Evolutionary conservation across 768 basidiomycete species (phyloP).

Genomic region (Boletus sp.): DNA sequence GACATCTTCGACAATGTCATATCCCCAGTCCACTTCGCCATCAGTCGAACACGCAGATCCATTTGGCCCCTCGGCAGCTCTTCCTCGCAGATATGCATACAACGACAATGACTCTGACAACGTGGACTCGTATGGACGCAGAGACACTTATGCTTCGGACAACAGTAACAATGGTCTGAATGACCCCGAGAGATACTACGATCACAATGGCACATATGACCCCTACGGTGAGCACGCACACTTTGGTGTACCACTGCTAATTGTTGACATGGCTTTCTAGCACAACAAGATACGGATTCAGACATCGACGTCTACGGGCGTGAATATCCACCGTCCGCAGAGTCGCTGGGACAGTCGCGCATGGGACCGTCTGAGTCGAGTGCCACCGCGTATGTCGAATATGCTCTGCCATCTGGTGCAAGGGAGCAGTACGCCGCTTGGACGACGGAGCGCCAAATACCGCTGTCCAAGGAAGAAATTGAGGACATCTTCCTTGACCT

Average conservation of each 20-base stretch:
- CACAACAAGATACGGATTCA: constrained; percentile 81
- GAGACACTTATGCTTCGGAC: constrained; percentile 72
- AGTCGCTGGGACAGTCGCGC: constrained; percentile 66
- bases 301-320: constrained; percentile 73
- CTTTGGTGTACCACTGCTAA: constrained; percentile 7
- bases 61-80: constrained; percentile 46
- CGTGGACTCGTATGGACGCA: constrained; percentile 56
- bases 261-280: constrained; percentile 35
- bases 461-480: constrained; percentile 98
- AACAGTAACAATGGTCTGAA: constrained; percentile 56
- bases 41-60: constrained; percentile 68
- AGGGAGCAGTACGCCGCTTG: constrained; percentile 94
- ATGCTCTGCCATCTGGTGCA: constrained; percentile 48
- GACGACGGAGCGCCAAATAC: constrained; percentile 88
- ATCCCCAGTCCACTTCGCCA: constrained; percentile 55
- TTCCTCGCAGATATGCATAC: constrained; percentile 46
- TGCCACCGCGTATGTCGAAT: constrained; percentile 72
- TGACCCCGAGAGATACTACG: constrained; percentile 54
- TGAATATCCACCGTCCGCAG: constrained; percentile 67
- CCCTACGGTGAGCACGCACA: constrained; percentile 48
- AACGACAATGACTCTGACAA: constrained; percentile 79
- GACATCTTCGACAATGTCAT: constrained; percentile 36
- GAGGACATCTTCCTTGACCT: constrained; percentile 98
- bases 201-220: constrained; percentile 62
- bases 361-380: constrained; percentile 63